Evolutionary conservation across 805 yeast genomes (phyloP).

Genomic region (Metschnikowia hibisci): DNA sequence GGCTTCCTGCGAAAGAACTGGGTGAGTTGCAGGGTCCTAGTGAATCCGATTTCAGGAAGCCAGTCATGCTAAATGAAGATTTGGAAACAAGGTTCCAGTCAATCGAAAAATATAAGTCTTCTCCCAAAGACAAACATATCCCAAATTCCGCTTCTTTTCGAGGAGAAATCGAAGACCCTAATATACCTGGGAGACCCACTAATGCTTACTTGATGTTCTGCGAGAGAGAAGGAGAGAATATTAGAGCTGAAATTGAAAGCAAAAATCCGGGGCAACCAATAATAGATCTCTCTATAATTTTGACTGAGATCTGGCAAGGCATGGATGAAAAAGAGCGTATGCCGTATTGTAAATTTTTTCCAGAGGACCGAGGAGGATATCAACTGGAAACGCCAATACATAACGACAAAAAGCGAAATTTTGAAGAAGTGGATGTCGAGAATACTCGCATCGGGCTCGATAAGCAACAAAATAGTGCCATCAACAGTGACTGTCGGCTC

Average conservation of each 20-base stretch:
- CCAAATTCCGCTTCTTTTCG: slow-evolving; percentile 14
- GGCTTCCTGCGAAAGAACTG: slow-evolving; percentile 20
- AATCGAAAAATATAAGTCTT: slow-evolving; percentile 6
- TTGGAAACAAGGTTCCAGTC: slow-evolving; percentile 18
- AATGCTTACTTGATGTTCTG: slow-evolving; percentile 87
- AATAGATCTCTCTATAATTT: slow-evolving; percentile 66
- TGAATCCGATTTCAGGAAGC: slow-evolving; percentile 41
- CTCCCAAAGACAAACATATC: slow-evolving; percentile 13
- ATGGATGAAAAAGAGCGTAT: slow-evolving; percentile 64
- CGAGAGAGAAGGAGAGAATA: slow-evolving; percentile 75
- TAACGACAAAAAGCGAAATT: slow-evolving; percentile 17
- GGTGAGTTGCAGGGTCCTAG: slow-evolving; percentile 24
- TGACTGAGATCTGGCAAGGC: slow-evolving; percentile 84
- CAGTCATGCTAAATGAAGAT: slow-evolving; percentile 32
- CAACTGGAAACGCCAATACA: slow-evolving; percentile 65
- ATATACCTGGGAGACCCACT: slow-evolving; percentile 82
- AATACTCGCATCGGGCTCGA: not conserved
- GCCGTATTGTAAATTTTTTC: slow-evolving; percentile 72
- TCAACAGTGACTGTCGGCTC: too few relatives aligned
- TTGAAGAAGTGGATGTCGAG: slow-evolving; percentile 2
- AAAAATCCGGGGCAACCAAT: slow-evolving; percentile 42
- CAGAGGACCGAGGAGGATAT: slow-evolving; percentile 74
- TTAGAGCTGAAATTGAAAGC: slow-evolving; percentile 55
- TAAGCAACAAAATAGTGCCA: not conserved
- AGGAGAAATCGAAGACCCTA: slow-evolving; percentile 58